Evolutionary conservation across 345 rosid genomes (phyloP).

Genomic region (Iberis pinnata): DNA sequence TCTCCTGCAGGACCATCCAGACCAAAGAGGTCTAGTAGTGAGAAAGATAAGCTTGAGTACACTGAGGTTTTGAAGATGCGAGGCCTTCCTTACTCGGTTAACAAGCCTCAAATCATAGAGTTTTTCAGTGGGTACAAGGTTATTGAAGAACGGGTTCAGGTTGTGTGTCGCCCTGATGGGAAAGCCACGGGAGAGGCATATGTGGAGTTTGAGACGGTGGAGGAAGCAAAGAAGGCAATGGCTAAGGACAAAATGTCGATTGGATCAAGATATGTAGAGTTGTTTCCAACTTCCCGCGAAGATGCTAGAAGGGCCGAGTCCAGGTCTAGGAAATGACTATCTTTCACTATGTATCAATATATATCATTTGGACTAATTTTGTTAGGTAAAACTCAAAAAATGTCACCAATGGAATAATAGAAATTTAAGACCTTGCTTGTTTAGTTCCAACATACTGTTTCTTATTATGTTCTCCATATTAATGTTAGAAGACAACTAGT

Average conservation of each 20-base stretch:
- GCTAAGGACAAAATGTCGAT: slow-evolving; percentile 82
- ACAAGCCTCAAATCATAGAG: slow-evolving; percentile 54
- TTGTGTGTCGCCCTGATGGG: slow-evolving; percentile 88
- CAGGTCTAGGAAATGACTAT: slow-evolving; percentile 76
- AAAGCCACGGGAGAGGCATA: slow-evolving; percentile 91
- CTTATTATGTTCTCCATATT: neutral
- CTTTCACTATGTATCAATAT: slow-evolving; percentile 21
- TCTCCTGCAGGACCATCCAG: slow-evolving; percentile 45
- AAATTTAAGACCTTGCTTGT: neutral
- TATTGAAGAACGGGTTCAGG: slow-evolving; percentile 52
- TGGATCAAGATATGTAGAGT: slow-evolving; percentile 77
- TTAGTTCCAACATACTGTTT: neutral
- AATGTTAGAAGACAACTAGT: neutral
- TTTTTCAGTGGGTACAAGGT: slow-evolving; percentile 63
- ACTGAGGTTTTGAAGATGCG: slow-evolving; percentile 82
- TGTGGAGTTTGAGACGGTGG: slow-evolving; percentile 67
- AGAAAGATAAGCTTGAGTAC: slow-evolving; percentile 72
- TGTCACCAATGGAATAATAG: slow-evolving; percentile 10
- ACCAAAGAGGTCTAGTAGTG: slow-evolving; percentile 45
- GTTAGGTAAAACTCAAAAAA: slow-evolving; percentile 11
- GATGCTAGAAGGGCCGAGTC: slow-evolving; percentile 86
- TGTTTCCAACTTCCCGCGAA: slow-evolving; percentile 73
- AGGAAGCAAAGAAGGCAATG: slow-evolving; percentile 86
- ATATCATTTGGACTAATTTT: slow-evolving; percentile 16
- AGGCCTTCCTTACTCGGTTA: slow-evolving; percentile 80